Conservation (phyloP, 2,329 filamentous ascomycete species). For the Penicillium thymicola region DNA sequence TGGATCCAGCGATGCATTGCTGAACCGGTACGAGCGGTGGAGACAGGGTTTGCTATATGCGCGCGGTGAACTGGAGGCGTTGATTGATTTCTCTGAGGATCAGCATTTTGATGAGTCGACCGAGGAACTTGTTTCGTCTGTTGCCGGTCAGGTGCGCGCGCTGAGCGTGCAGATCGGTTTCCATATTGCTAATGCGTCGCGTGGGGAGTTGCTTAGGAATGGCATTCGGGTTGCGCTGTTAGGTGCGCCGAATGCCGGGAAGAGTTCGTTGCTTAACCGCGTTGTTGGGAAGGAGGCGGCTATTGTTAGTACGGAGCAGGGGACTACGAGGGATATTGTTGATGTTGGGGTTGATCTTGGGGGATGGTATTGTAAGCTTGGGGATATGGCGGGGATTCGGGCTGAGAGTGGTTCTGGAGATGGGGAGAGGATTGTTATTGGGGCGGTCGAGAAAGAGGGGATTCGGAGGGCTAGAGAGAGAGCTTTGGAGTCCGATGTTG, state of each 20-base stretch:
- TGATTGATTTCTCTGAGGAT: slow-evolving; percentile 97
- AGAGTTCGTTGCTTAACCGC: slow-evolving; percentile 87
- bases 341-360: slow-evolving; percentile 86
- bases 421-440: slow-evolving; percentile 49
- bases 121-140: slow-evolving; percentile 64
- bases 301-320: slow-evolving; percentile 89
- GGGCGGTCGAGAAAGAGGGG: slow-evolving; percentile 80
- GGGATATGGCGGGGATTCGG: slow-evolving; percentile 88
- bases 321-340: slow-evolving; percentile 90
- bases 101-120: slow-evolving; percentile 94
- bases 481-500: slow-evolving; percentile 77
- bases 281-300: slow-evolving; percentile 90
- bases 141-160: slow-evolving; percentile 60
- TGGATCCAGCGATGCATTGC: slow-evolving; percentile 67
- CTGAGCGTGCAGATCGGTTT: slow-evolving; percentile 63
- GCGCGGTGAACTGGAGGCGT: slow-evolving; percentile 84
- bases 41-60: slow-evolving; percentile 71
- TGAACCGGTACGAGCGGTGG: slow-evolving; percentile 79
- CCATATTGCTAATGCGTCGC: slow-evolving; percentile 73
- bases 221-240: slow-evolving; percentile 84
- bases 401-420: slow-evolving; percentile 32
- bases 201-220: slow-evolving; percentile 76
- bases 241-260: slow-evolving; percentile 90
- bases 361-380: slow-evolving; percentile 89
- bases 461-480: slow-evolving; percentile 81